Evolutionary conservation across 306 rosid species (phyloP).

Genomic region (Geum urbanum): DNA sequence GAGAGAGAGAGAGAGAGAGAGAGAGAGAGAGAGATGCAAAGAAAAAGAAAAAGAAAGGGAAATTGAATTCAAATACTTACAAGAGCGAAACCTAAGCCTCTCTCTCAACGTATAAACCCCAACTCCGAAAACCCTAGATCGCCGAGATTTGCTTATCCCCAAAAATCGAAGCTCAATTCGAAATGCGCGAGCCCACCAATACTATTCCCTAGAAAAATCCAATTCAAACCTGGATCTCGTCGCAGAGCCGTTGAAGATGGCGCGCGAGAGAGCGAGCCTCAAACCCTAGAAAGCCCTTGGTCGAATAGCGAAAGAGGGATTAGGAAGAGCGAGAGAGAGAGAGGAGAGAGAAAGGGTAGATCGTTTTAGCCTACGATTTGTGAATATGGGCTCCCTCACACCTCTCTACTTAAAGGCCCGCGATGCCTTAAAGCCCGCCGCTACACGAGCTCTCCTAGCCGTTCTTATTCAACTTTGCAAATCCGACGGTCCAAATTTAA

Average conservation of each 20-base stretch:
- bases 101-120: slow-evolving; percentile 39
- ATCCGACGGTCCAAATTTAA: slow-evolving; percentile 36
- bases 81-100: slow-evolving; percentile 12
- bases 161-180: slow-evolving; percentile 30
- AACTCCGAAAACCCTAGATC: slow-evolving; percentile 50
- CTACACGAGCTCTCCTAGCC: slow-evolving; percentile 31
- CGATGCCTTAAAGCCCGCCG: slow-evolving; percentile 26
- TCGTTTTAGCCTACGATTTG: slow-evolving; percentile 11
- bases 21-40: slow-evolving; percentile 5
- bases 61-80: slow-evolving; percentile 22
- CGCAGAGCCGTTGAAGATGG: slow-evolving; percentile 32
- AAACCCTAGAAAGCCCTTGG: slow-evolving; percentile 57
- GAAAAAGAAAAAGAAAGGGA: background rate
- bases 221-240: slow-evolving; percentile 60
- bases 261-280: slow-evolving; percentile 19
- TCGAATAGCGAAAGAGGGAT: slow-evolving; percentile 28
- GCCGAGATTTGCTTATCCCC: slow-evolving; percentile 19
- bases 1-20: background rate
- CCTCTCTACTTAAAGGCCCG: slow-evolving; percentile 47
- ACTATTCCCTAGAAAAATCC: slow-evolving; percentile 28
- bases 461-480: background rate
- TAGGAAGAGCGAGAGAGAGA: background rate
- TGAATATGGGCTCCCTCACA: slow-evolving; percentile 16
- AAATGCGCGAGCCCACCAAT: slow-evolving; percentile 22
- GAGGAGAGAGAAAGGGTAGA: background rate